Percentiles rank a stretch among this genome's conserved stretches.
phyloP scores from a whole-genome alignment of 1,284 basidiomycete genomes.

The Cutaneotrichosporon sp. region DNA sequence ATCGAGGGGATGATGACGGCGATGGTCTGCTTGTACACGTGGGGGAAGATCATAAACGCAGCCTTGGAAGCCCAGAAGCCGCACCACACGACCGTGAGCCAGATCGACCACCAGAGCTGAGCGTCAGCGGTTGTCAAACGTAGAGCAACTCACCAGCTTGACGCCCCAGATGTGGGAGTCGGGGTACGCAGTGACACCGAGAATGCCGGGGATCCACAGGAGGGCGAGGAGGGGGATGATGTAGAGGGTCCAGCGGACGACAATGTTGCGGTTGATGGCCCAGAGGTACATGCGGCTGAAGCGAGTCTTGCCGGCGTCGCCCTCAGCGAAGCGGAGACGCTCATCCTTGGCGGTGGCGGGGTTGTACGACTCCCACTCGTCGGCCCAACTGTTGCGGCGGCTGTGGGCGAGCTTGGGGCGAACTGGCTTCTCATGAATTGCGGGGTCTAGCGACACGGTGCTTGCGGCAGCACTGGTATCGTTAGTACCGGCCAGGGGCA shows the following conservation, averaged over 20 bases:
- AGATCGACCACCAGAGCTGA: conserved; percentile 80
- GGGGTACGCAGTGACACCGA: conserved; percentile 65
- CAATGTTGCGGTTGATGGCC: conserved; percentile 72
- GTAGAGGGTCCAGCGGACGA: conserved; percentile 77
- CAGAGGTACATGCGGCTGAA: conserved; percentile 63
- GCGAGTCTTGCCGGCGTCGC: conserved; percentile 51
- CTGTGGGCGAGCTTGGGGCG: background rate
- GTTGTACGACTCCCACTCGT: conserved; percentile 54
- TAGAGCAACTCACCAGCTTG: conserved; percentile 53
- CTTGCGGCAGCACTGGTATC: background rate
- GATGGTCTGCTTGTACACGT: conserved; percentile 63
- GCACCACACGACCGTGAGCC: conserved; percentile 75
- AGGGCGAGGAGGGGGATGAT: conserved; percentile 70
- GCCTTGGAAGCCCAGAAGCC: conserved; percentile 84
- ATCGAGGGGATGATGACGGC: conserved; percentile 70
- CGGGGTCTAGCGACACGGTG: background rate
- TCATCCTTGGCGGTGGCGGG: conserved; percentile 45
- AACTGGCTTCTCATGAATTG: conserved; percentile 1
- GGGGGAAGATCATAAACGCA: conserved; percentile 63
- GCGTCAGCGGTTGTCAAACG: background rate
- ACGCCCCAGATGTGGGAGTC: conserved; percentile 58
- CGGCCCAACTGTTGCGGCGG: conserved; percentile 32
- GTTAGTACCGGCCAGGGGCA: background rate
- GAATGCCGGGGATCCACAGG: conserved; percentile 71
- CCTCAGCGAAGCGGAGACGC: conserved; percentile 51